phyloP scores from a whole-genome alignment of 371 early-diverging fungal species.

The Mortierella sp. region DNA sequence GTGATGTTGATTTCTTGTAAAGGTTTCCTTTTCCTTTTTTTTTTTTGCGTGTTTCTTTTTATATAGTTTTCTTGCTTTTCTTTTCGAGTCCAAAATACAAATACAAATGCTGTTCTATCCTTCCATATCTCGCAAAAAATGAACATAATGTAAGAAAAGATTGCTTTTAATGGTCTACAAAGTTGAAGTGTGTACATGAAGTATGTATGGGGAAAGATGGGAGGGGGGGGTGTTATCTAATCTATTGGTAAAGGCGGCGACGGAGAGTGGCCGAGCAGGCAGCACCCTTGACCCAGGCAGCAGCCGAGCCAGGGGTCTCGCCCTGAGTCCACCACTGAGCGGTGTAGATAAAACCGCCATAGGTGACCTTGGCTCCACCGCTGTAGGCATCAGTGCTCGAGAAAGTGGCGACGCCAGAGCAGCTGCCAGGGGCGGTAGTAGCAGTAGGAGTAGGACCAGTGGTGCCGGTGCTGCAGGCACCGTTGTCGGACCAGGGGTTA shows the following conservation, averaged over 20 bases:
- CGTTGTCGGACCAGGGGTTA: conserved; percentile 54
- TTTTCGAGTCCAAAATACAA: not conserved
- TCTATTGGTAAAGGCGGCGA: conserved; percentile 42
- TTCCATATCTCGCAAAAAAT: not conserved
- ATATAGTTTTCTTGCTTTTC: not conserved
- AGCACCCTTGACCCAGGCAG: conserved; percentile 52
- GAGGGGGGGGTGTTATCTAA: not conserved
- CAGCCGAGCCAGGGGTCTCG: conserved; percentile 44
- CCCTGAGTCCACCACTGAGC: conserved; percentile 62
- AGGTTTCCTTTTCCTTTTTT: not conserved
- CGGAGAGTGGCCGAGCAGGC: conserved; percentile 46
- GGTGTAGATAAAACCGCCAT: conserved; percentile 56
- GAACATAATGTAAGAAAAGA: not conserved
- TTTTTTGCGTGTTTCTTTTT: not conserved
- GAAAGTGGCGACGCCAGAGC: conserved; percentile 47
- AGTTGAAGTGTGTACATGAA: not conserved
- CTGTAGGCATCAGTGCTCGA: conserved; percentile 56
- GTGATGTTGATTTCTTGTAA: not conserved
- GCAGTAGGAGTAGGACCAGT: conserved; percentile 21
- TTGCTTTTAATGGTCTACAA: conserved; percentile 7
- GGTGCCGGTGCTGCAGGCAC: conserved; percentile 26
- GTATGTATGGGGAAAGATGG: not conserved
- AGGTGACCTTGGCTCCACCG: conserved; percentile 63
- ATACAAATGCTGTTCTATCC: not conserved
- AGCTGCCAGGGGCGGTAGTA: conserved; percentile 21